These are phyloP conservation scores for Corrigiola litoralis DNA, from an alignment of 179 eudicot genomes.

Conservation along the genomic window DNA sequence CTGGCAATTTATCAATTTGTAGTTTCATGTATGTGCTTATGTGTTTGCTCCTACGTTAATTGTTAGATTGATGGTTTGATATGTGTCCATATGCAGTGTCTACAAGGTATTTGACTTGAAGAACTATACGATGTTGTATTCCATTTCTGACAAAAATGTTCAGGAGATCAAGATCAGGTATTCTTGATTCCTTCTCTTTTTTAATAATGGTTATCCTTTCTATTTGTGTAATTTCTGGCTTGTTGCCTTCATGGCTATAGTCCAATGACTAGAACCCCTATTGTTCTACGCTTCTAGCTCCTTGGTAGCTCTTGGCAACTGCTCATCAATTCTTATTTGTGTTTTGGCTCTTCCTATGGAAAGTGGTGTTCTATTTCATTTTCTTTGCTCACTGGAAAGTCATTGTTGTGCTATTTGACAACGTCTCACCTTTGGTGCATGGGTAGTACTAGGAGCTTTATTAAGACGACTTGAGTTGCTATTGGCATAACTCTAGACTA, in stretches of 20 bases:
- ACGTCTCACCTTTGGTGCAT: no score
- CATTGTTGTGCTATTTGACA: no score
- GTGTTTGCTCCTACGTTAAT: neutral
- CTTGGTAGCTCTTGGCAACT: no score
- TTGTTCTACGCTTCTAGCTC: no score
- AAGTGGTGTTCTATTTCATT: no score
- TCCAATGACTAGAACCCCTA: no score
- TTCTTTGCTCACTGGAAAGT: no score
- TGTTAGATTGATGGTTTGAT: slow-evolving; percentile 1
- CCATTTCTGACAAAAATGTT: slow-evolving; percentile 80
- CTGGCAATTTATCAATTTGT: neutral
- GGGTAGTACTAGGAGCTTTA: no score
- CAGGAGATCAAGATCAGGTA: slow-evolving; percentile 95
- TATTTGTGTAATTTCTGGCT: slow-evolving; percentile 1
- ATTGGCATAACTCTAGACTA: no score
- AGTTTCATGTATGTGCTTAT: neutral
- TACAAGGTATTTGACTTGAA: slow-evolving; percentile 95
- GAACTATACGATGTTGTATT: slow-evolving; percentile 78
- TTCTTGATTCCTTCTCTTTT: slow-evolving; percentile 13
- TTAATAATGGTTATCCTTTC: neutral
- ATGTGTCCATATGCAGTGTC: slow-evolving; percentile 41
- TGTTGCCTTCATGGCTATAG: neutral
- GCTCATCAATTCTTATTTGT: neutral
- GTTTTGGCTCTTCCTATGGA: no score
- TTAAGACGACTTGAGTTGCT: no score